phyloP scores from a whole-genome alignment of 2,329 filamentous ascomycete genomes.

The Aspergillus nomiae region DNA sequence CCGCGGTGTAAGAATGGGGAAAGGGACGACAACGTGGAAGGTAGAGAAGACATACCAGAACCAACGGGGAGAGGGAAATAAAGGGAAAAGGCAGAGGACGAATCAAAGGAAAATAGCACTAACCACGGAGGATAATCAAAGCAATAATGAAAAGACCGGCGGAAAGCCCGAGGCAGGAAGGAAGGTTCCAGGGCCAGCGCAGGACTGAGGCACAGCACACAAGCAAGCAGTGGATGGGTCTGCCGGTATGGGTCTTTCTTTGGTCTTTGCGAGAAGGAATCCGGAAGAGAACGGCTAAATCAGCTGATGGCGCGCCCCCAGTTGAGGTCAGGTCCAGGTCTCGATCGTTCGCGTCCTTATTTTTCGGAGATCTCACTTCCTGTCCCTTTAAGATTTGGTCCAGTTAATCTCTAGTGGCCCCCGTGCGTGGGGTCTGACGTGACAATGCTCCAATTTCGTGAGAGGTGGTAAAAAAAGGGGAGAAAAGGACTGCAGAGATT shows the following conservation, averaged over 20 bases:
- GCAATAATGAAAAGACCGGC: constrained; percentile 5
- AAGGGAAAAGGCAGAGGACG: not conserved
- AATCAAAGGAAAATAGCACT: constrained; percentile 17
- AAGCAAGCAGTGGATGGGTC: constrained; percentile 20
- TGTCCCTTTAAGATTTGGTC: not conserved
- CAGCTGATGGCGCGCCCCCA: constrained; percentile 21
- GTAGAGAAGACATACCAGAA: not conserved
- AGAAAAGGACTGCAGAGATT: constrained; percentile 10
- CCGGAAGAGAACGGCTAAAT: constrained; percentile 24
- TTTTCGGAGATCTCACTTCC: not conserved
- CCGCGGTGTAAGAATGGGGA: not conserved
- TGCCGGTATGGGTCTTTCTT: constrained; percentile 24
- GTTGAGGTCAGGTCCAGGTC: not conserved
- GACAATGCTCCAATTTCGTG: not conserved
- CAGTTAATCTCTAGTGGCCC: not conserved
- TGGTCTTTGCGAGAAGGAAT: constrained; percentile 12
- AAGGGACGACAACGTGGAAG: not conserved
- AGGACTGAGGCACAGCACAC: constrained; percentile 13
- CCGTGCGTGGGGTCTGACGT: constrained; percentile 5
- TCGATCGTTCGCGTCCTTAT: constrained; percentile 2
- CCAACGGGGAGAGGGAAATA: not conserved
- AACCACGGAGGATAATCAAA: constrained; percentile 17
- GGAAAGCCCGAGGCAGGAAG: constrained; percentile 1
- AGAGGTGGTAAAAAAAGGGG: not conserved
- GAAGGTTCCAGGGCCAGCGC: constrained; percentile 18